Percentiles rank a stretch among this genome's conserved stretches.
phyloP scores from a whole-genome alignment of 768 basidiomycete genomes.

The Hypholoma fasciculare region DNA sequence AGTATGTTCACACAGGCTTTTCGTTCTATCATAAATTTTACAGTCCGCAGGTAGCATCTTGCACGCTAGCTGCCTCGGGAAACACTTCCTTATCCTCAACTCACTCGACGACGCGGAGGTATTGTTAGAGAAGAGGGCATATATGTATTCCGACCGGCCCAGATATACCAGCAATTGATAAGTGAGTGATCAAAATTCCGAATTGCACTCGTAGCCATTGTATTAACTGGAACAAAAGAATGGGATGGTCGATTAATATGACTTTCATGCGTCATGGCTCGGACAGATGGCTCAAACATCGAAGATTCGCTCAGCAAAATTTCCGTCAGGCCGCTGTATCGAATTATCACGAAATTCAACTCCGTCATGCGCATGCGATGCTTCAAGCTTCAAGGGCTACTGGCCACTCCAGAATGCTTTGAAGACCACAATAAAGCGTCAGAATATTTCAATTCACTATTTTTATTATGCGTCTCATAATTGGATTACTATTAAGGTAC shows the following conservation, averaged over 20 bases:
- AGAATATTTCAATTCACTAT: background rate
- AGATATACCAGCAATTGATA: slow-evolving; percentile 38
- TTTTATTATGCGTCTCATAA: background rate
- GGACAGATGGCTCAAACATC: slow-evolving; percentile 16
- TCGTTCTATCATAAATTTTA: too few species aligned
- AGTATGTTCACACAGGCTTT: background rate
- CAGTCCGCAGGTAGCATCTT: slow-evolving; percentile 42
- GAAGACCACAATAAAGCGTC: slow-evolving; percentile 7
- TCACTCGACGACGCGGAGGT: slow-evolving; percentile 36
- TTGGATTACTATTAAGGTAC: slow-evolving; percentile 18
- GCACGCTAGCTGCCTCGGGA: slow-evolving; percentile 40
- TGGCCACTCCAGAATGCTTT: slow-evolving; percentile 7
- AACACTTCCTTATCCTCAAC: slow-evolving; percentile 14
- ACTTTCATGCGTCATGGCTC: slow-evolving; percentile 16
- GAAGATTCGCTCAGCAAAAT: slow-evolving; percentile 16
- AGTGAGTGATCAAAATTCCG: slow-evolving; percentile 27
- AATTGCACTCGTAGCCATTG: background rate
- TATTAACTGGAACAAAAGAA: background rate
- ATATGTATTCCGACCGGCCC: slow-evolving; percentile 52
- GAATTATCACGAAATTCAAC: slow-evolving; percentile 4
- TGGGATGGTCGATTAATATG: slow-evolving; percentile 10
- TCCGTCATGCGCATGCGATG: slow-evolving; percentile 6
- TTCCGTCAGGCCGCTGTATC: slow-evolving; percentile 11
- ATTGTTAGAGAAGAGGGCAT: slow-evolving; percentile 50
- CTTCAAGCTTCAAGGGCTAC: slow-evolving; percentile 8